Base-by-base conservation (phyloP, 129 eudicot species). In the Glebionis coronaria region DNA sequence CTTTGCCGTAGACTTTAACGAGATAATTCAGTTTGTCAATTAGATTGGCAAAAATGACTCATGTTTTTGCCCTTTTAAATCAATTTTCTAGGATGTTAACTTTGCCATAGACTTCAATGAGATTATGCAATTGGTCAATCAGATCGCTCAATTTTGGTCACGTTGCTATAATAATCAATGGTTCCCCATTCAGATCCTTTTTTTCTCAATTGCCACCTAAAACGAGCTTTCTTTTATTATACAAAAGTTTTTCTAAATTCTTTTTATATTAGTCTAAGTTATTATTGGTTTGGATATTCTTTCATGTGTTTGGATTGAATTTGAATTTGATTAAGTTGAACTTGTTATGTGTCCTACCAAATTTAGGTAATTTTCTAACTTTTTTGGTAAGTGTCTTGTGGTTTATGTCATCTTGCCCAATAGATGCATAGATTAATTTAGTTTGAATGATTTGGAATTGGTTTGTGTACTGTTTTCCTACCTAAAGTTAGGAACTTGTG, bases 361-460 rank as follows among this genome's bases (percentile, higher is more conserved):
- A 47, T 46, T 71, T 60, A 18, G 68, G 69, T 50, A 52, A 50
- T 13, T 72, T 31, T n/a, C 56, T 61, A 62, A 49, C 63, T 58
- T 72, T 63, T 63, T 52, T 62, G 70, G 76, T 62, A 47, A 19
- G 55, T 52, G 52, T 72, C 27, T 38, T 51, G 62, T 71, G 62
- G 69, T 50, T 29, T 61, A n/a, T 71, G 68, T 27, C 63, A 54
- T 68, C 63, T 40, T 70, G 31, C 35, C 67, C 60, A 59, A 71
- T 60, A n/a, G 9, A 42, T 52, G n/a, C 12, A 70, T 27, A 47
- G 13, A 44, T 31, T 35, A 55, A 18, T 20, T 44, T 44, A 40
- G 14, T 7, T 13, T 21, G 23, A 10, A 46, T 65, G 27, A 65
- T 49, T 46, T 65, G 54, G 12, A 44, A 57, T 12, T 58, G 53